Base-by-base conservation (phyloP, 805 yeast species). In the Lipomyces spencermartinsiae region DNA sequence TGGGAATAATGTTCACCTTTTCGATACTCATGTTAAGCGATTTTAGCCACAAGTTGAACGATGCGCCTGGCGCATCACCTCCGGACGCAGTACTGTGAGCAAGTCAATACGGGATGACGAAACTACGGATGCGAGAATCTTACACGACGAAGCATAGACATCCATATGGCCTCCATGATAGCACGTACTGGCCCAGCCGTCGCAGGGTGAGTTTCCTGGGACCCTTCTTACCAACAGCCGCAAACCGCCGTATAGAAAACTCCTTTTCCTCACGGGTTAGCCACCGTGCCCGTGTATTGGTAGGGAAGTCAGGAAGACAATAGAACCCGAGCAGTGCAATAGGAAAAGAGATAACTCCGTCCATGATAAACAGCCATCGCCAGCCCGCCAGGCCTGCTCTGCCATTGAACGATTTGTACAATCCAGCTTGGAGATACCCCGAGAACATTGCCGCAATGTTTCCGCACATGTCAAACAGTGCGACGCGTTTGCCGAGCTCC, bases 281-380 rank as follows among this genome's bases (percentile, higher is more conserved):
- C 59, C 65, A 68, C 6, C 37, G 56, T 0, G 69, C 71, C 4
- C 66, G 60, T 10, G 71, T 65, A 25, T 51, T 65, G 39, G 37
- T 62, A 78, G 81, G 90, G 31, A 89, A 86, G 54, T 86, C 88
- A 4, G 89, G 89, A 59, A 85, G 79, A 6, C 80, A 75, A 63
- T 81, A 81, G 71, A 79, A 77, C 0, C 83, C 83, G 5, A 74
- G 35, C 3, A 81, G 19, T 0, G 82, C 83, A 19, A 80, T 76
- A 6, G 77, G 78, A 12, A 80, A 68, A 2, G 79, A 76, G 59
- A 82, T 75, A 64, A 87, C 78, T 37, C 90, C 89, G 76, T 88
- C 90, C 64, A 88, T 81, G 61, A 88, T 82, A 72, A 86, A 86
- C 78, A 86, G 83, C 91, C 90, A 88, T 77, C 86, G 83, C 91